Evolutionary conservation across 257 asterid genomes (phyloP).

Genomic region (Plectranthus barbatus): DNA sequence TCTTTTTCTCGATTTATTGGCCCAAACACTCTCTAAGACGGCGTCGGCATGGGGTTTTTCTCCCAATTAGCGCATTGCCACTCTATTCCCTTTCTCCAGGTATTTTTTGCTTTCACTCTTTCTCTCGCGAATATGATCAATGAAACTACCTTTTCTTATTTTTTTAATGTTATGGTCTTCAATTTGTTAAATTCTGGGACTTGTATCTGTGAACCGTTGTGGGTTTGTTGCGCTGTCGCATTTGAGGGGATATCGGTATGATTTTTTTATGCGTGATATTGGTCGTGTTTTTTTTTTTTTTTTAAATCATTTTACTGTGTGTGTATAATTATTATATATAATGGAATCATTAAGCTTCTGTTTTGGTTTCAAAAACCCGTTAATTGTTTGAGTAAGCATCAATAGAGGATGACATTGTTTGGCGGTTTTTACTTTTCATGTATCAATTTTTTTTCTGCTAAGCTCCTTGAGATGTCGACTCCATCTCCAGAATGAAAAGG

Average conservation of each 20-base stretch:
- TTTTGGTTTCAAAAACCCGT: not conserved
- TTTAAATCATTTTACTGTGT: too few species aligned
- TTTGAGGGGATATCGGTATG: not conserved
- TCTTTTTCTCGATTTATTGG: constrained; percentile 11
- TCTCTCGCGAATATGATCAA: not conserved
- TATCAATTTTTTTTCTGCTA: too few species aligned
- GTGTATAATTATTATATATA: not conserved
- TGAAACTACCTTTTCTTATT: not conserved
- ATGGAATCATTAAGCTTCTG: not conserved
- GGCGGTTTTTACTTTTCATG: not conserved
- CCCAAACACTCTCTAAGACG: not conserved
- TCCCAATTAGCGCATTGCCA: not conserved
- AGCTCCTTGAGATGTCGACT: too few species aligned
- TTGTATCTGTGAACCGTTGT: not conserved
- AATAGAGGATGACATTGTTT: not conserved
- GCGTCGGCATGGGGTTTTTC: not conserved
- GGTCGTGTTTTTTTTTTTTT: not conserved
- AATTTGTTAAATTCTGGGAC: not conserved
- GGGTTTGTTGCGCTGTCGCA: constrained; percentile 1
- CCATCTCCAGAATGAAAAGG: too few species aligned
- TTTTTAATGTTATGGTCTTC: not conserved
- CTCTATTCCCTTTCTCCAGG: constrained; percentile 14
- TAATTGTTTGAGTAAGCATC: not conserved
- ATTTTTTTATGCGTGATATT: not conserved
- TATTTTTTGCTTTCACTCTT: not conserved